Base-by-base conservation (phyloP, 164 flowering plant species). In the Nelumbo lutea region DNA sequence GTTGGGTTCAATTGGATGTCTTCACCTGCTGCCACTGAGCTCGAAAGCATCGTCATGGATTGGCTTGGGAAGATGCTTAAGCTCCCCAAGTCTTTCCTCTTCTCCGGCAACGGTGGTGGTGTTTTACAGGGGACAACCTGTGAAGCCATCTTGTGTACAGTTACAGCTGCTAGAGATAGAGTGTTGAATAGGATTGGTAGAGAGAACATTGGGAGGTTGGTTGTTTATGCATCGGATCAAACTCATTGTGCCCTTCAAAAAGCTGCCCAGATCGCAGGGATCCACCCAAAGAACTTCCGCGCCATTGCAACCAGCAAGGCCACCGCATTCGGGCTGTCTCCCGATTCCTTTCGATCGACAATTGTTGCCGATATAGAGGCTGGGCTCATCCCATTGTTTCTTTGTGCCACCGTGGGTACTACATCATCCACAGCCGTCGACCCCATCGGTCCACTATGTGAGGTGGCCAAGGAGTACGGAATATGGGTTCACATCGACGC, bases 1-100 rank as follows among this genome's bases (percentile, higher is more conserved):
- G 88, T 86, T 0, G 91, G 90, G 0, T 90, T 90, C 72, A 90
- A 79, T 66, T 90, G 96, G 91, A 68, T 86, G 52, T 66, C 91
- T 0, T 87, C 94, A 0, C 95, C 95, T 0, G 95, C 91, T 0
- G 86, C 89, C 1, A 86, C 89, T 0, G 87, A 86, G 77, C 81
- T 86, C 0, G 87, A 86, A 57, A 70, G 42, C 47, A 73, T 82
- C 7, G 87, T 86, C 14, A 81, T 86, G 86, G 84, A 86, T 50
- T 86, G 87, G 89, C 73, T 85, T 1, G 85, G 77, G 0, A 73
- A 82, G 44, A 69, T 80, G 80, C 84, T 85, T 9, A 69, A 73
- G 53, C 83, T 85, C 3, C 89, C 89, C 1, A 68, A 71, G 2
- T 59, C 75, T 1, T 88, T 87, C 66, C 73, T 79, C 1, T 90